These are phyloP conservation scores for Monosporascus ibericus DNA, from an alignment of 2,329 filamentous ascomycete species.

Conservation along the genomic window DNA sequence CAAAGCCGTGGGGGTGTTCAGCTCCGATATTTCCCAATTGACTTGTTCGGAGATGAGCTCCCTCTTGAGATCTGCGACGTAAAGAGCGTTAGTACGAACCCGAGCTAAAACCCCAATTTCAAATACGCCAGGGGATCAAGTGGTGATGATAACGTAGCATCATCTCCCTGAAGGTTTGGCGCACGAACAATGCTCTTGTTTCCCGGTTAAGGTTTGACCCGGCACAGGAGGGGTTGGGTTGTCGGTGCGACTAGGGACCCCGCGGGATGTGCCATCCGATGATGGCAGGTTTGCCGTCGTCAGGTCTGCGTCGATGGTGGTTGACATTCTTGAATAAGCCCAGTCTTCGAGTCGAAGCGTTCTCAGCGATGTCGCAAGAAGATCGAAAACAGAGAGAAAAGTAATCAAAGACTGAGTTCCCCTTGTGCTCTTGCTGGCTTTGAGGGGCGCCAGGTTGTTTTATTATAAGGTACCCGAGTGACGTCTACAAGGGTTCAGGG, in stretches of 20 bases:
- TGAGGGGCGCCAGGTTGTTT: background rate
- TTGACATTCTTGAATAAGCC: background rate
- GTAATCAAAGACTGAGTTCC: background rate
- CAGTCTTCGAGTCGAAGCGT: background rate
- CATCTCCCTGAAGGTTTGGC: no score
- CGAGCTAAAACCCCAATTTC: background rate
- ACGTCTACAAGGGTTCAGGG: no score
- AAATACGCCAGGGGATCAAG: background rate
- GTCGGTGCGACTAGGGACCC: background rate
- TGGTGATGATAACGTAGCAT: no score
- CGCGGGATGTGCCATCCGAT: background rate
- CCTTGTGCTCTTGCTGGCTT: background rate
- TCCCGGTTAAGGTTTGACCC: slow-evolving; percentile 67
- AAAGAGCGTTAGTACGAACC: slow-evolving; percentile 13
- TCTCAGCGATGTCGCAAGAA: background rate
- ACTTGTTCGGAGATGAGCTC: slow-evolving; percentile 90
- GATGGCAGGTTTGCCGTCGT: background rate
- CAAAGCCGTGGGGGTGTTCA: slow-evolving; percentile 90
- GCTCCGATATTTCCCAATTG: slow-evolving; percentile 81
- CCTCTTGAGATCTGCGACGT: slow-evolving; percentile 74
- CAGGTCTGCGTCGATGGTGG: background rate
- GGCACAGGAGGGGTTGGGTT: slow-evolving; percentile 23
- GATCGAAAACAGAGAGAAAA: background rate
- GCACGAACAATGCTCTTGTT: slow-evolving; percentile 89
- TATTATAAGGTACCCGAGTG: no score